Evolutionary conservation across 495 filamentous ascomycete genomes (phyloP).

Genomic region (Trichoderma orchidacearum): DNA sequence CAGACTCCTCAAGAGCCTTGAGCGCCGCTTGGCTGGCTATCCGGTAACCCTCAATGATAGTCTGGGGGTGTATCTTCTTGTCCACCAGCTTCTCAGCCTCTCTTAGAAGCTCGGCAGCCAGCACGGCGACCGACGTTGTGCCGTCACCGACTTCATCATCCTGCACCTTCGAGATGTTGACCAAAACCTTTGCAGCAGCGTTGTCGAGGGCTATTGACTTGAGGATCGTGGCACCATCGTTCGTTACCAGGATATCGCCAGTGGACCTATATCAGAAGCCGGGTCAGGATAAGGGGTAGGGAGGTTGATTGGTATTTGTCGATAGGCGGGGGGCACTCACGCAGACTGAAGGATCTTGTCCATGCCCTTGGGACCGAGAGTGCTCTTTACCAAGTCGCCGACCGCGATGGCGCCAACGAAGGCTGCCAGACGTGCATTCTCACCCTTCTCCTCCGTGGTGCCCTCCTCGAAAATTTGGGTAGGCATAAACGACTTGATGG

Average conservation of each 20-base stretch:
- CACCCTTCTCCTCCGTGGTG: constrained; percentile 94
- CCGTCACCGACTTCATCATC: constrained; percentile 85
- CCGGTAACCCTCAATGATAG: constrained; percentile 96
- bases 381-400: constrained; percentile 93
- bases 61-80: constrained; percentile 97
- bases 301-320: constrained; percentile 17
- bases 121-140: constrained; percentile 53
- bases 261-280: constrained; percentile 51
- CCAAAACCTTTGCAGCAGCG: constrained; percentile 89
- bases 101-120: constrained; percentile 87
- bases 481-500: constrained; percentile 51
- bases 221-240: constrained; percentile 95
- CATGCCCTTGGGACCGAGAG: constrained; percentile 95
- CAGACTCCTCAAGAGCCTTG: constrained; percentile 64
- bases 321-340: constrained; percentile 21
- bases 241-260: constrained; percentile 93
- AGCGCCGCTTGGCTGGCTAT: constrained; percentile 88
- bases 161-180: constrained; percentile 99
- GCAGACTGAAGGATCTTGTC: constrained; percentile 99
- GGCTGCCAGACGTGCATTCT: constrained; percentile 94
- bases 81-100: constrained; percentile 95
- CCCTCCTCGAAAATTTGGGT: constrained; percentile 98
- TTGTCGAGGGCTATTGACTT: constrained; percentile 99
- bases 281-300: neutral
- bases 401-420: constrained; percentile 98